A percentile compares a stretch with the other conserved stretches of the same genome.
Evolutionary conservation across 2,329 filamentous ascomycete genomes (phyloP).

Genomic region (Colletotrichum truncatum): DNA sequence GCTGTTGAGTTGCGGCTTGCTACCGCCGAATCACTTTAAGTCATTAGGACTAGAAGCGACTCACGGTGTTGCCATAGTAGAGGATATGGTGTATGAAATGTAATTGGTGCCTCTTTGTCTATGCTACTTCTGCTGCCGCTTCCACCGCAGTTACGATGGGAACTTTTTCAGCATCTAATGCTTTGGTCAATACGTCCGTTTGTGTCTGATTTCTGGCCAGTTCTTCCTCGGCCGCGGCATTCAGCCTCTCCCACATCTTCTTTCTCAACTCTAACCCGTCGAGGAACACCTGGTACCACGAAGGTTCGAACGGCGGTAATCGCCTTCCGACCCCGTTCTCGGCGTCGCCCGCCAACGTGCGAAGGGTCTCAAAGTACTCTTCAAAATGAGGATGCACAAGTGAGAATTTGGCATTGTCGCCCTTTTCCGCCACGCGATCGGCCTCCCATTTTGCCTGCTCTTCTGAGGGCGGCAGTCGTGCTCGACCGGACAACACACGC

Average conservation of each 20-base stretch:
- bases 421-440: conserved; percentile 60
- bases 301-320: conserved; percentile 53
- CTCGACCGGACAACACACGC: conserved; percentile 64
- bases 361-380: conserved; percentile 69
- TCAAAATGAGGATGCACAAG: conserved; percentile 70
- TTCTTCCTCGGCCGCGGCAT: conserved; percentile 39
- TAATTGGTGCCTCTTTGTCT: too few relatives aligned
- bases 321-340: conserved; percentile 51
- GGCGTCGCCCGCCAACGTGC: conserved; percentile 57
- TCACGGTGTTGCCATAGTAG: too few relatives aligned
- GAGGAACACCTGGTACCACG: conserved; percentile 61
- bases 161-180: background rate
- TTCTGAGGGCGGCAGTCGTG: conserved; percentile 54
- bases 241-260: conserved; percentile 65
- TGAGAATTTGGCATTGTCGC: conserved; percentile 66
- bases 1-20: too few relatives aligned
- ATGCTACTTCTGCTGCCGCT: background rate
- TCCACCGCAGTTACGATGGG: conserved; percentile 12
- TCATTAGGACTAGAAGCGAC: too few relatives aligned
- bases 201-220: background rate
- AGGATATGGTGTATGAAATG: too few relatives aligned
- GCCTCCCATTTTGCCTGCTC: conserved; percentile 66
- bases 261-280: conserved; percentile 64
- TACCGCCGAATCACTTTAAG: too few relatives aligned
- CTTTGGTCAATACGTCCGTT: background rate